phyloP scores from a whole-genome alignment of 805 yeast species.

The Candida pini region DNA sequence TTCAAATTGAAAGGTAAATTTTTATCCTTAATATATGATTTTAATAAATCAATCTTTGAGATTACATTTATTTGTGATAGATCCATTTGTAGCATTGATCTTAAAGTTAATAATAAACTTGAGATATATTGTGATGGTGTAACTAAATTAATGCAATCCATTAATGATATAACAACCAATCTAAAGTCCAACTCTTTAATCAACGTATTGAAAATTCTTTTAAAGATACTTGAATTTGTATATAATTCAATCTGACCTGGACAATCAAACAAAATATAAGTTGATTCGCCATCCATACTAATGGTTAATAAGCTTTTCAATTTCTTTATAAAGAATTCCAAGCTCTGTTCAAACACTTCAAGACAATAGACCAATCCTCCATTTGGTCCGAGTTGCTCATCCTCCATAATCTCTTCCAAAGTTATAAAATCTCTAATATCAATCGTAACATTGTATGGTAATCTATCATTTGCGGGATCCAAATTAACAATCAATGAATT shows the following conservation, averaged over 20 bases:
- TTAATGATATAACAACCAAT: slow-evolving; percentile 76
- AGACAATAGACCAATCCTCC: slow-evolving; percentile 90
- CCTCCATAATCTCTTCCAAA: slow-evolving; percentile 55
- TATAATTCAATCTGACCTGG: slow-evolving; percentile 96
- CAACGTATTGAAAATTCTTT: slow-evolving; percentile 58
- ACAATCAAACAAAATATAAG: slow-evolving; percentile 77
- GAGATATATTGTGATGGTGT: slow-evolving; percentile 89
- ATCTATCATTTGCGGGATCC: slow-evolving; percentile 71
- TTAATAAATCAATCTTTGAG: slow-evolving; percentile 80
- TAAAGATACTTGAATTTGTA: slow-evolving; percentile 79
- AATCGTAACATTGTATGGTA: slow-evolving; percentile 49
- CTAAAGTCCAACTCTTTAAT: slow-evolving; percentile 64
- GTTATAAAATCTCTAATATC: slow-evolving; percentile 55
- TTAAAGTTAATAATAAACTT: slow-evolving; percentile 66
- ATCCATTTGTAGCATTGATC: slow-evolving; percentile 91
- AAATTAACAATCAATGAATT: slow-evolving; percentile 78
- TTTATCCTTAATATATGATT: slow-evolving; percentile 54
- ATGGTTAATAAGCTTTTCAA: slow-evolving; percentile 47
- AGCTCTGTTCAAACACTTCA: slow-evolving; percentile 54
- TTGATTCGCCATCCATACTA: slow-evolving; percentile 36
- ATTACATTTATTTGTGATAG: slow-evolving; percentile 91
- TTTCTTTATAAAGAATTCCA: slow-evolving; percentile 53
- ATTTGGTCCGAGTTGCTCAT: slow-evolving; percentile 52
- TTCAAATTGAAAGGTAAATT: slow-evolving; percentile 76
- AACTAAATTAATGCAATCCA: slow-evolving; percentile 77